A percentile compares a stretch with the other conserved stretches of the same genome.
Conservation (phyloP, 352 stramenopile species). For the Phytophthora multivora region DNA sequence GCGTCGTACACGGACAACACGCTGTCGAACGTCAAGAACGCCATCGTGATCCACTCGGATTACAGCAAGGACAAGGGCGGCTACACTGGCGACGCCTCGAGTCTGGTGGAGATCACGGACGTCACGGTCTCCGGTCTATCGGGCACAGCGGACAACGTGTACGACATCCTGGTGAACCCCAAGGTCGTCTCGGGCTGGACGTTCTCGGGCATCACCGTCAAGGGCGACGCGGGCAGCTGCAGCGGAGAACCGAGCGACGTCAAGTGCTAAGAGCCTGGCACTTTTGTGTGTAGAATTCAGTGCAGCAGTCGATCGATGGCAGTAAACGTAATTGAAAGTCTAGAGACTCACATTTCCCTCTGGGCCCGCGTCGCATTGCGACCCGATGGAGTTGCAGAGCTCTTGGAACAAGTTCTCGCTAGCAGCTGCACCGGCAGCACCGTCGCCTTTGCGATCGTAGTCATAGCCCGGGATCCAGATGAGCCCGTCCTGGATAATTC, state of each 20-base stretch:
- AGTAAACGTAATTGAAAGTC: constrained; percentile 15
- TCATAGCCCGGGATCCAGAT: constrained; percentile 82
- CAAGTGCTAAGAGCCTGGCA: constrained; percentile 21
- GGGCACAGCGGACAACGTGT: constrained; percentile 33
- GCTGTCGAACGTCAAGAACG: constrained; percentile 31
- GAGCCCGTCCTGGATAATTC: constrained; percentile 65
- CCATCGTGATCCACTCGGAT: constrained; percentile 37
- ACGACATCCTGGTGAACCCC: constrained; percentile 33
- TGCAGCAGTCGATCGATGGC: constrained; percentile 4
- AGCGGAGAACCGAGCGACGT: constrained; percentile 32
- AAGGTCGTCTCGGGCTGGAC: constrained; percentile 34
- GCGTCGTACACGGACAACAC: constrained; percentile 27
- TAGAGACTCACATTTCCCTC: constrained; percentile 11
- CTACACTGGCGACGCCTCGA: constrained; percentile 34
- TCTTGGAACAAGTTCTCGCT: constrained; percentile 33
- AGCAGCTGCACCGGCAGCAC: constrained; percentile 14
- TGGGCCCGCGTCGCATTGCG: constrained; percentile 15
- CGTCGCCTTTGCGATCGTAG: constrained; percentile 64
- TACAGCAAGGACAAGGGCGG: constrained; percentile 34
- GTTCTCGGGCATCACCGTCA: constrained; percentile 29
- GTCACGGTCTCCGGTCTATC: constrained; percentile 34
- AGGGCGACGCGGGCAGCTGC: constrained; percentile 23
- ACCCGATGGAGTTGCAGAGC: constrained; percentile 30
- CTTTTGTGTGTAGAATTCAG: constrained; percentile 17
- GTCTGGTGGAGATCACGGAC: constrained; percentile 33